These are phyloP conservation scores for Pleomassaria siparia DNA, from an alignment of 2,329 filamentous ascomycete species.

Conservation along the genomic window DNA sequence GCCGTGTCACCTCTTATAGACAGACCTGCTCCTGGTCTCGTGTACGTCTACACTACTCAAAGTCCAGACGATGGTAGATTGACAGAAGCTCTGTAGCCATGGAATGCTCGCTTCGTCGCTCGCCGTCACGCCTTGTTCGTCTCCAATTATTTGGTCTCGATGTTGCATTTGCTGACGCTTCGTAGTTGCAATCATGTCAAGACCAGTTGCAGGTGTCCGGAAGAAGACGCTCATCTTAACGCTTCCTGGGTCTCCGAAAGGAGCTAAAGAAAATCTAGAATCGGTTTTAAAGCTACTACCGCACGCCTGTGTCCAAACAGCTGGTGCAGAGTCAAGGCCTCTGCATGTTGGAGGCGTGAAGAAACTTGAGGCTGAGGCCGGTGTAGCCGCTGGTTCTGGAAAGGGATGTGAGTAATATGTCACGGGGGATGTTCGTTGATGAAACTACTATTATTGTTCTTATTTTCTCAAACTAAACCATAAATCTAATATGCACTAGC, in stretches of 20 bases:
- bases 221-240: slow-evolving; percentile 83
- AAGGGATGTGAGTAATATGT: slow-evolving; percentile 16
- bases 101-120: slow-evolving; percentile 88
- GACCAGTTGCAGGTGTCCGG: slow-evolving; percentile 85
- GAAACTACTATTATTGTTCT: background rate
- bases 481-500: slow-evolving; percentile 9
- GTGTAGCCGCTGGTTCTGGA: slow-evolving; percentile 39
- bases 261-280: slow-evolving; percentile 89
- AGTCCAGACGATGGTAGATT: slow-evolving; percentile 9
- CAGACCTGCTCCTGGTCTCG: slow-evolving; percentile 82
- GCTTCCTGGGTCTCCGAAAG: slow-evolving; percentile 91
- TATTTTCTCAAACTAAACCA: background rate
- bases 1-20: slow-evolving; percentile 79
- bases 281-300: slow-evolving; percentile 86
- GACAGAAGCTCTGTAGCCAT: slow-evolving; percentile 59
- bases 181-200: slow-evolving; percentile 91
- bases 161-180: slow-evolving; percentile 19
- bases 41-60: slow-evolving; percentile 52
- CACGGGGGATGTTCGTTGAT: background rate
- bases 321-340: slow-evolving; percentile 76
- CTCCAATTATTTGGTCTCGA: slow-evolving; percentile 1
- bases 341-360: slow-evolving; percentile 80
- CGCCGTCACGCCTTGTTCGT: slow-evolving; percentile 83
- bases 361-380: slow-evolving; percentile 82
- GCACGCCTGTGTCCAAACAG: slow-evolving; percentile 89